Percentiles rank a stretch among this genome's conserved stretches.
These are phyloP conservation scores for Guadua angustifolia DNA, from an alignment of 176 grass and related monocot genomes.

Conservation along the genomic window DNA sequence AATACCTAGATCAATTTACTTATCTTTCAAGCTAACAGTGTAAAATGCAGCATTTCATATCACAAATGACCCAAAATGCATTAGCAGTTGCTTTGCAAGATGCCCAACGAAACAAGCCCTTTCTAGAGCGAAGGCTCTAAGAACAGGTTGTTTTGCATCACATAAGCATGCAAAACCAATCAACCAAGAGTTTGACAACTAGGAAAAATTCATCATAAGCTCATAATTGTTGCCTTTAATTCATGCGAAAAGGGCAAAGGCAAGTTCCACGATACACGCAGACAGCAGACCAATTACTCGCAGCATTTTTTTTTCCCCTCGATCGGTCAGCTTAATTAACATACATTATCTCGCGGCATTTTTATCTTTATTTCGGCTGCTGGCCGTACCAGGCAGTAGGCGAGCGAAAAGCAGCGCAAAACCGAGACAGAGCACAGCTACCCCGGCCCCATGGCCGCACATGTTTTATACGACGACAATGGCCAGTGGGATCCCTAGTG, in stretches of 20 bases:
- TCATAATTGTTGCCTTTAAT: constrained; percentile 21
- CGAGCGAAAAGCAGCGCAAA: constrained; percentile 47
- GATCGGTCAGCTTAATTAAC: constrained; percentile 12
- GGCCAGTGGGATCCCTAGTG: constrained; percentile 55
- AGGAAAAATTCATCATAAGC: neutral
- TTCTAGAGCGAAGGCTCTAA: neutral
- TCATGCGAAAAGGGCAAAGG: constrained; percentile 26
- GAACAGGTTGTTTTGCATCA: constrained; percentile 4
- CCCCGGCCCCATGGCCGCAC: constrained; percentile 28
- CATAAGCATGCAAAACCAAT: constrained; percentile 24
- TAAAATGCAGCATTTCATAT: too few relatives aligned
- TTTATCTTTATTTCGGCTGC: neutral
- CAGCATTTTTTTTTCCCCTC: too few relatives aligned
- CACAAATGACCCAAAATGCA: neutral
- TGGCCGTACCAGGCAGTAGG: constrained; percentile 30
- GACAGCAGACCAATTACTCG: constrained; percentile 17
- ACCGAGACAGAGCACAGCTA: constrained; percentile 28
- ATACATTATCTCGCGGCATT: constrained; percentile 4
- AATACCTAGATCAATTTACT: too few relatives aligned
- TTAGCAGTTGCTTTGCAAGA: neutral
- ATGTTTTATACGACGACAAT: constrained; percentile 45
- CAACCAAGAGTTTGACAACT: constrained; percentile 23
- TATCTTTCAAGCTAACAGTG: neutral
- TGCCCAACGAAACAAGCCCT: constrained; percentile 1
- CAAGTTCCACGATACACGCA: constrained; percentile 60